Evolutionary conservation across 495 filamentous ascomycete genomes (phyloP).

Genomic region (Rostrohypoxylon terebratum): DNA sequence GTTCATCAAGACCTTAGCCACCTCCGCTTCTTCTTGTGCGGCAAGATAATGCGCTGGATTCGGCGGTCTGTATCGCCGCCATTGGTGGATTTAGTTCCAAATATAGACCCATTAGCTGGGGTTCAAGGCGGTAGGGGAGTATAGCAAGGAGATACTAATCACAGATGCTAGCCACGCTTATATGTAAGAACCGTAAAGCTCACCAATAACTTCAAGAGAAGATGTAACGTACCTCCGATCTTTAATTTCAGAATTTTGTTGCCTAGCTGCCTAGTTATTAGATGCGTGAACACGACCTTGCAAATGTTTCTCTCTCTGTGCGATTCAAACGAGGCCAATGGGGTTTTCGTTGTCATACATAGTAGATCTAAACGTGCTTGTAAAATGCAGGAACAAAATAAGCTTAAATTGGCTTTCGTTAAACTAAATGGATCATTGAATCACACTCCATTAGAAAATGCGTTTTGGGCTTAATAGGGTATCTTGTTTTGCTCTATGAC

Average conservation of each 20-base stretch:
- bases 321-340: neutral
- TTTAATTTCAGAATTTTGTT: neutral
- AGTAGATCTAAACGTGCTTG: neutral
- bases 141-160: neutral
- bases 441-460: neutral
- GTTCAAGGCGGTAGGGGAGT: neutral
- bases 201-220: neutral
- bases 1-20: slow-evolving; percentile 14
- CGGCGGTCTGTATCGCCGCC: slow-evolving; percentile 4
- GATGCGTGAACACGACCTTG: neutral
- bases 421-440: neutral
- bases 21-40: neutral
- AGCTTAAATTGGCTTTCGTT: slow-evolving; percentile 13
- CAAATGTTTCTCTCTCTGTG: neutral
- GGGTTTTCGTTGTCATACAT: neutral
- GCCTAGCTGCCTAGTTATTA: neutral
- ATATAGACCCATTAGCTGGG: neutral
- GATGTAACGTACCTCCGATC: slow-evolving; percentile 14
- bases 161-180: neutral
- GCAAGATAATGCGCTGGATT: neutral
- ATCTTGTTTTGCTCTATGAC: neutral
- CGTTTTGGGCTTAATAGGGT: neutral
- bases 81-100: slow-evolving; percentile 14
- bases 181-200: neutral
- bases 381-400: slow-evolving; percentile 7